Evolutionary conservation across 164 flowering plant genomes (phyloP), one percentile per base, ranked within the genome.

Genomic region (Stephania yunnanensis): DNA sequence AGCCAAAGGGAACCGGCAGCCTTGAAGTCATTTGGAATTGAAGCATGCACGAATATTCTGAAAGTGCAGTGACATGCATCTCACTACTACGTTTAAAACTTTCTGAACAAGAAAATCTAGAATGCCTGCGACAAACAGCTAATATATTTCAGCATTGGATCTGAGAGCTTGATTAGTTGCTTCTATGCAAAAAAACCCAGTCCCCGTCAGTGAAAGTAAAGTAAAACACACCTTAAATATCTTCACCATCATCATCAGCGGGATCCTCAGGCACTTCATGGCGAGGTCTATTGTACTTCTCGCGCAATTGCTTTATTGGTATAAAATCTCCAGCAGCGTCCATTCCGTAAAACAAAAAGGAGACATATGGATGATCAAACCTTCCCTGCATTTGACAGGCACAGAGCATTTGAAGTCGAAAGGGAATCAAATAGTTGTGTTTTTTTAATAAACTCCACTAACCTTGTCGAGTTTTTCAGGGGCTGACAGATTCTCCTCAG

Each of bases 271-370:
- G 95, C 65, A 89, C 85, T 84, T 95, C 99, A 82, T 93, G 89
- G 36, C 98, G 87, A 17, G 98, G 94, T 80, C 83, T 86, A 80
- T 87, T 89, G 80, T 82, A 95, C 85, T 93, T 95, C 80, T 93
- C 98, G 6, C 96, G 91, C 67, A 95, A 85, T 80, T 93, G 97
- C 82, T 87, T 89, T 77, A 93, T 85, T 0, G 99, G 99, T 75
- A 95, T 91, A 83, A 90, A 92, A 81, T 95, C 97, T 69, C 98
- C 99, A 29, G 92, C 97, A 0, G 87, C 50, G 80, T 95, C 98
- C 88, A 82, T 77, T 42, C 98, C 98, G 52, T 88, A 92, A 81
- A 95, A 95, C 72, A 95, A 73, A 78, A 93, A 92, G 30, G 97
- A 93, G 71, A 86, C 48, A 75, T 93, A 95, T 6, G 99, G 99